These are phyloP conservation scores for Alternaria burnsii DNA, from an alignment of 2,329 filamentous ascomycete species.

Conservation along the genomic window DNA sequence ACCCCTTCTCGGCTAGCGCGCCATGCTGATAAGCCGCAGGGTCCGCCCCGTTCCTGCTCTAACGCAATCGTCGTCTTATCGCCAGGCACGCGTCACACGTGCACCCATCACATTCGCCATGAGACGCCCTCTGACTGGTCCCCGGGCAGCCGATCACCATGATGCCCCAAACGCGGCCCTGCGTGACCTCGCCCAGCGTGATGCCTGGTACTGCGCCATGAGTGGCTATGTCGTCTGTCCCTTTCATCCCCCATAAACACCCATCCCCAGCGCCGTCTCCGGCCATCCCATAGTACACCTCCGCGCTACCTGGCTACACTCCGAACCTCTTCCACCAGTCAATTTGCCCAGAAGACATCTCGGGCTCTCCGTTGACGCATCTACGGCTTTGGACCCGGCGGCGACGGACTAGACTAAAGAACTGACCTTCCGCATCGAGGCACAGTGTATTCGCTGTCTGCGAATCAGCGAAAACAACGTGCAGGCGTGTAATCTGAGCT, in stretches of 20 bases:
- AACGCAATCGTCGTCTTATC: conserved; percentile 13
- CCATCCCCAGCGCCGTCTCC: conserved; percentile 5
- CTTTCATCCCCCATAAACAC: conserved; percentile 25
- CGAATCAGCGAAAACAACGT: conserved; percentile 34
- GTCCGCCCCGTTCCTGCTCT: neutral
- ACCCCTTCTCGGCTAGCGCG: conserved; percentile 2
- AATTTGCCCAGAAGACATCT: conserved; percentile 12
- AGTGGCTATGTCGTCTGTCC: conserved; percentile 39
- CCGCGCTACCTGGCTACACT: neutral
- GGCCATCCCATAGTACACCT: conserved; percentile 5
- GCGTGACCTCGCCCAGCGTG: conserved; percentile 38
- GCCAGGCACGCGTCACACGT: conserved; percentile 24
- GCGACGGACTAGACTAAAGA: conserved; percentile 16
- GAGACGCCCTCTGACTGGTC: conserved; percentile 18
- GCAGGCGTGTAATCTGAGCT: conserved; percentile 30
- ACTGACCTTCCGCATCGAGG: conserved; percentile 33
- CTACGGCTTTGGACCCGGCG: conserved; percentile 6
- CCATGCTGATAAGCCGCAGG: conserved; percentile 19
- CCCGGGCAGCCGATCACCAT: conserved; percentile 35
- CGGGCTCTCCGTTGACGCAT: conserved; percentile 7
- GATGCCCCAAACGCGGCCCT: conserved; percentile 40
- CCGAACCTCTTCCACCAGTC: conserved; percentile 16
- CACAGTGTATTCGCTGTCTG: conserved; percentile 12
- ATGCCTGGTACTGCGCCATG: conserved; percentile 42
- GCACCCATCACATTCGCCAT: conserved; percentile 15